A percentile compares a stretch with the other conserved stretches of the same genome.
These are phyloP conservation scores for Phialophora macrospora DNA, from an alignment of 2,329 filamentous ascomycete species.

Conservation along the genomic window DNA sequence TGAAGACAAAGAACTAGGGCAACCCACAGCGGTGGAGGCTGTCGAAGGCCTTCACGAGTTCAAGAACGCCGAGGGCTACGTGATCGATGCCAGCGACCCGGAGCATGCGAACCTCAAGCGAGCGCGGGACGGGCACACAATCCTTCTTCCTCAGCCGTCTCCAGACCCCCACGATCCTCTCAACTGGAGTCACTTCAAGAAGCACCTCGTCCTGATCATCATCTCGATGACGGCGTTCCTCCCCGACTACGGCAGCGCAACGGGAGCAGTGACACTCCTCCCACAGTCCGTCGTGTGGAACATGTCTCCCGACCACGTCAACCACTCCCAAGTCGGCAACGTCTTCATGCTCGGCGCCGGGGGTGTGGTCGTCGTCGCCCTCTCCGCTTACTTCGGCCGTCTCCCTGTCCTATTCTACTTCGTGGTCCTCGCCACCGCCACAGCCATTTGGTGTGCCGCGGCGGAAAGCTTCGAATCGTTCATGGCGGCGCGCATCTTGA, in stretches of 20 bases:
- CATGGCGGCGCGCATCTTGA: slow-evolving; percentile 51
- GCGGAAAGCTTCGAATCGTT: slow-evolving; percentile 47
- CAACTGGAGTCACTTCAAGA: slow-evolving; percentile 46
- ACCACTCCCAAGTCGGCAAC: slow-evolving; percentile 50
- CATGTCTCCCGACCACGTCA: slow-evolving; percentile 47
- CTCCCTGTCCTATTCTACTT: slow-evolving; percentile 51
- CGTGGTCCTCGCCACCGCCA: slow-evolving; percentile 45
- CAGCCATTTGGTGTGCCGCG: slow-evolving; percentile 48
- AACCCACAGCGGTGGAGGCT: slow-evolving; percentile 22
- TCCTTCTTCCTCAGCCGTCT: slow-evolving; percentile 49
- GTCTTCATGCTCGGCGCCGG: slow-evolving; percentile 52
- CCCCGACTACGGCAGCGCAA: slow-evolving; percentile 51
- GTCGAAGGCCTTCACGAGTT: slow-evolving; percentile 35
- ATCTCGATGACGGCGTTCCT: slow-evolving; percentile 48
- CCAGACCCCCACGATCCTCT: slow-evolving; percentile 48
- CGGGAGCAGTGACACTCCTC: slow-evolving; percentile 48
- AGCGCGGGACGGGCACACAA: slow-evolving; percentile 49
- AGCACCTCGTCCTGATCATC: slow-evolving; percentile 47
- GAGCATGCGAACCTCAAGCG: slow-evolving; percentile 42
- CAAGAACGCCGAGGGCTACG: slow-evolving; percentile 43
- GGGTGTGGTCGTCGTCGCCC: slow-evolving; percentile 48
- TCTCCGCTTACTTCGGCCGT: slow-evolving; percentile 52
- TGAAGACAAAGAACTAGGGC: slow-evolving; percentile 32
- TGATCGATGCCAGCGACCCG: slow-evolving; percentile 43
- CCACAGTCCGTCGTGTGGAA: slow-evolving; percentile 48